Evolutionary conservation across 2,329 filamentous ascomycete species (phyloP).

Genomic region (Colletotrichum camelliae): DNA sequence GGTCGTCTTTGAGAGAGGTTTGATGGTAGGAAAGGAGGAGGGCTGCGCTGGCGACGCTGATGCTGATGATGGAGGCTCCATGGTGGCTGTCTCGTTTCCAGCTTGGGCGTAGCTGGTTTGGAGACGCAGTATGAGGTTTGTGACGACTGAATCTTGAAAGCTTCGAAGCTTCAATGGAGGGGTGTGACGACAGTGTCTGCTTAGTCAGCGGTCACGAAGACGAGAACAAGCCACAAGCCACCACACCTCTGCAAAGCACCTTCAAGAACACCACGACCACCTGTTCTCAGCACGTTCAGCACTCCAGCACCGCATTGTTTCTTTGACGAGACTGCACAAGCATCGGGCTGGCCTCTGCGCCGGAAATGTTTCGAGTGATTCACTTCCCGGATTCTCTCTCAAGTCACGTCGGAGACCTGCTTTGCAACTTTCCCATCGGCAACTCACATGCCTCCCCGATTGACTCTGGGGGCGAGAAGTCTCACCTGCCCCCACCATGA

Average conservation of each 20-base stretch:
- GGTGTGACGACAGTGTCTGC: background rate
- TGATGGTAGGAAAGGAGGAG: slow-evolving; percentile 34
- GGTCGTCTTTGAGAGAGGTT: slow-evolving; percentile 50
- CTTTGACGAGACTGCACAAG: background rate
- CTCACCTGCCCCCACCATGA: background rate
- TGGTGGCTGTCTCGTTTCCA: background rate
- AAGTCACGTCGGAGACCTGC: background rate
- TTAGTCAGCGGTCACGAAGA: background rate
- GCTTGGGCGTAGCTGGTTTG: background rate
- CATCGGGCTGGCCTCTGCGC: background rate
- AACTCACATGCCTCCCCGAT: background rate
- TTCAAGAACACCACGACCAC: background rate
- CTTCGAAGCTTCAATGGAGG: background rate
- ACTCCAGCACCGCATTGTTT: background rate
- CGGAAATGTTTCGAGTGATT: background rate
- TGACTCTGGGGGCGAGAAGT: background rate
- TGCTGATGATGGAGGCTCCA: background rate
- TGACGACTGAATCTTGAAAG: background rate
- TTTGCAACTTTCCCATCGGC: background rate
- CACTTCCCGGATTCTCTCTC: background rate
- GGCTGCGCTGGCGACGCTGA: background rate
- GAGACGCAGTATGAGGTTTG: background rate
- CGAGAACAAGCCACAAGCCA: background rate
- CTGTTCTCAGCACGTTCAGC: background rate
- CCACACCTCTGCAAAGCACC: background rate